phyloP scores from a whole-genome alignment of 257 asterid genomes.

The Henckelia pumila region DNA sequence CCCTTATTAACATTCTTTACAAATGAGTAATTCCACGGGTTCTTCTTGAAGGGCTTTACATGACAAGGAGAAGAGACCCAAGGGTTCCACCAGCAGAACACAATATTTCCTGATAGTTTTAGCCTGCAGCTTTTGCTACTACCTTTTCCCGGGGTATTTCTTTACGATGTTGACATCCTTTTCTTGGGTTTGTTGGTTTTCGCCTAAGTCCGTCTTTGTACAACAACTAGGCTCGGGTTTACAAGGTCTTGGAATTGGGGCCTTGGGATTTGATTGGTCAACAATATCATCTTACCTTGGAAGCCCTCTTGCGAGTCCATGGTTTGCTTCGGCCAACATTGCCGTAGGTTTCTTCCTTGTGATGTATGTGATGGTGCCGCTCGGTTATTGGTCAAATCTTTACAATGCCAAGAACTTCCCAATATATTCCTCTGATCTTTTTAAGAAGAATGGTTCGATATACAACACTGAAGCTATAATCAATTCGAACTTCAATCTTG shows the following conservation, averaged over 20 bases:
- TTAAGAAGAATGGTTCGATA: conserved; percentile 23
- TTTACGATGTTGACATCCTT: conserved; percentile 36
- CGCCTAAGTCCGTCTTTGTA: conserved; percentile 36
- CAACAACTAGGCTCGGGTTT: conserved; percentile 52
- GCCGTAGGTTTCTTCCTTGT: conserved; percentile 33
- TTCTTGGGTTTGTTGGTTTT: conserved; percentile 56
- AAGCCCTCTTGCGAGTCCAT: conserved; percentile 54
- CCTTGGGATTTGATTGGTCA: conserved; percentile 47
- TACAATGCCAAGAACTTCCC: conserved; percentile 53
- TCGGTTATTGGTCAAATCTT: conserved; percentile 44
- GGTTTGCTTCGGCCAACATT: conserved; percentile 49
- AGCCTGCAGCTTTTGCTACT: conserved; percentile 36
- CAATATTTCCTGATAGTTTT: conserved; percentile 50
- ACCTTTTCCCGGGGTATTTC: conserved; percentile 38
- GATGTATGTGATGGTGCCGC: conserved; percentile 38
- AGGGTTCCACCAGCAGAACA: conserved; percentile 30
- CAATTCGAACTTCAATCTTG: conserved; percentile 37
- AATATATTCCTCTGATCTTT: conserved; percentile 32
- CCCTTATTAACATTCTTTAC: background rate
- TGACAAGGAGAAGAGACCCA: conserved; percentile 39
- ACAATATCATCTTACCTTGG: conserved; percentile 43
- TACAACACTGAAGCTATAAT: conserved; percentile 32
- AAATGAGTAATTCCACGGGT: background rate
- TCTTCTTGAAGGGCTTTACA: conserved; percentile 44
- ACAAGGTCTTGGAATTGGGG: conserved; percentile 43